phyloP scores from a whole-genome alignment of 768 basidiomycete genomes.

The Termitomyces sp. region DNA sequence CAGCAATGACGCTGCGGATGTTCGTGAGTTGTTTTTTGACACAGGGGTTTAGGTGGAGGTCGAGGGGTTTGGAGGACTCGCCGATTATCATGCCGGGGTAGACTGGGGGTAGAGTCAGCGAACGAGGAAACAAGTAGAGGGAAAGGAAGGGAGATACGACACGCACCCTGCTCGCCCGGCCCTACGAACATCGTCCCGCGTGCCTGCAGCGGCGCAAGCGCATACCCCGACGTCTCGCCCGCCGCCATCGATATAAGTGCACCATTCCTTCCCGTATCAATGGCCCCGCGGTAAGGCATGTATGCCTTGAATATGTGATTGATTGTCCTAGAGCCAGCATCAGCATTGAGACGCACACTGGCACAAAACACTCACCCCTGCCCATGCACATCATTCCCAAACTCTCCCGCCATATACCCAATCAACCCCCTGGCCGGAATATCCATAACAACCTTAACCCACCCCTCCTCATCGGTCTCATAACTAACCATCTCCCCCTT shows the following conservation, averaged over 20 bases:
- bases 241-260: slow-evolving; percentile 44
- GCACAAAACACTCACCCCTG: slow-evolving; percentile 32
- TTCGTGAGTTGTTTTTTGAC: slow-evolving; percentile 50
- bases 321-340: slow-evolving; percentile 28
- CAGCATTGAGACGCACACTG: no score
- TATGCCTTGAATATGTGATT: slow-evolving; percentile 53
- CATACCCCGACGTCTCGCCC: slow-evolving; percentile 45
- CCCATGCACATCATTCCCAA: slow-evolving; percentile 49
- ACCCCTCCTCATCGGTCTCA: slow-evolving; percentile 44
- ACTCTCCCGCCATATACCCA: slow-evolving; percentile 52
- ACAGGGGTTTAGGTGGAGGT: slow-evolving; percentile 46
- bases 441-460: slow-evolving; percentile 45
- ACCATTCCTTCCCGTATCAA: slow-evolving; percentile 47
- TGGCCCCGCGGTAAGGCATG: slow-evolving; percentile 38
- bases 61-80: slow-evolving; percentile 42
- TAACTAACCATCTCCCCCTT: slow-evolving; percentile 47
- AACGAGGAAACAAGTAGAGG: neutral
- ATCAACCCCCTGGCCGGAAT: slow-evolving; percentile 46
- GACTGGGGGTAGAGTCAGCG: slow-evolving; percentile 25
- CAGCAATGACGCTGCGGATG: slow-evolving; percentile 44
- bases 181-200: slow-evolving; percentile 44
- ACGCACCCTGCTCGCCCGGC: slow-evolving; percentile 37
- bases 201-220: slow-evolving; percentile 48
- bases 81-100: slow-evolving; percentile 53
- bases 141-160: neutral